Conservation (phyloP, 2,329 filamentous ascomycete genomes). For the Verticillium zaregamsianum region DNA sequence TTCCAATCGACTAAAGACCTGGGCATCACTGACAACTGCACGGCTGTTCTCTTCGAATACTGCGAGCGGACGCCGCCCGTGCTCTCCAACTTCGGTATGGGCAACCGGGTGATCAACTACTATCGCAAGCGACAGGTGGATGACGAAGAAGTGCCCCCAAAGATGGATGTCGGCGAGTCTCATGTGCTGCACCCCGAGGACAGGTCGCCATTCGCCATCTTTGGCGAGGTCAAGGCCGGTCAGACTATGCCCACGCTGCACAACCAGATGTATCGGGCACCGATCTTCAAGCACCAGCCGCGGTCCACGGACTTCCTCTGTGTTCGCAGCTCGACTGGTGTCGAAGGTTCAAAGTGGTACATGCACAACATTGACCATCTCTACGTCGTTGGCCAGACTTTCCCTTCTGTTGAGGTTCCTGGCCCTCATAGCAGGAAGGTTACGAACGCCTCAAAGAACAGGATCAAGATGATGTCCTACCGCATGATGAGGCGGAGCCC, state of each 20-base stretch:
- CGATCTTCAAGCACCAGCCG: constrained; percentile 81
- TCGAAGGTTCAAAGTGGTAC: constrained; percentile 74
- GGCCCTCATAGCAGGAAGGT: constrained; percentile 92
- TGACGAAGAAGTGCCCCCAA: constrained; percentile 72
- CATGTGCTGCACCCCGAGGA: constrained; percentile 87
- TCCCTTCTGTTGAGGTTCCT: constrained; percentile 87
- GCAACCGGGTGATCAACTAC: constrained; percentile 92
- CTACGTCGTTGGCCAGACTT: constrained; percentile 86
- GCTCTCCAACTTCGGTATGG: constrained; percentile 96
- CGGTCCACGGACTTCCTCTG: constrained; percentile 83
- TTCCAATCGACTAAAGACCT: constrained; percentile 80
- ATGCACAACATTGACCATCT: constrained; percentile 88
- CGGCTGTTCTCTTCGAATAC: constrained; percentile 86
- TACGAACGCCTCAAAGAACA: constrained; percentile 93
- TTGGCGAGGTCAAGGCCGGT: constrained; percentile 87
- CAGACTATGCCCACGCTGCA: constrained; percentile 88
- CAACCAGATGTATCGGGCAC: constrained; percentile 92
- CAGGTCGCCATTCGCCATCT: constrained; percentile 91
- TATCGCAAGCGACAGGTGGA: constrained; percentile 75
- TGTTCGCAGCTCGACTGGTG: constrained; percentile 74
- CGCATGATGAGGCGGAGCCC: constrained; percentile 77
- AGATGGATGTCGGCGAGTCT: constrained; percentile 82
- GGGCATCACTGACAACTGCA: constrained; percentile 83
- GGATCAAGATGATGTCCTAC: constrained; percentile 93
- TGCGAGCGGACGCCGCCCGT: constrained; percentile 90